These are phyloP conservation scores for Scenedesmus sp. DNA, from an alignment of 163 green algal genomes.

Conservation along the genomic window DNA sequence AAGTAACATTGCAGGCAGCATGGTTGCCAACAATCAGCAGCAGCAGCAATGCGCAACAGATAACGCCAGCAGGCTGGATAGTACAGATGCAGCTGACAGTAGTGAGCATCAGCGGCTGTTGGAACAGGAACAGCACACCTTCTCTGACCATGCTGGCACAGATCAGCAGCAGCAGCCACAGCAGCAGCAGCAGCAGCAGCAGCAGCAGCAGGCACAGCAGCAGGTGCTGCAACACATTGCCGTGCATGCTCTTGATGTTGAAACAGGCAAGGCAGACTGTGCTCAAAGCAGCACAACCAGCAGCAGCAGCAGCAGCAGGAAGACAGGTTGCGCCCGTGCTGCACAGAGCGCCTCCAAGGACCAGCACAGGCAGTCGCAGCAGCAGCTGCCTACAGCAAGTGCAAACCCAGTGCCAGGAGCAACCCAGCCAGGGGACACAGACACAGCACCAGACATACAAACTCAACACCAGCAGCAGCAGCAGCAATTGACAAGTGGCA, in stretches of 20 bases:
- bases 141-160: not conserved
- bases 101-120: not conserved
- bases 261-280: not conserved
- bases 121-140: not conserved
- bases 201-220: constrained; percentile 15
- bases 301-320: not conserved
- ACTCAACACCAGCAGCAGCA: not conserved
- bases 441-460: not conserved
- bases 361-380: not conserved
- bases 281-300: not conserved
- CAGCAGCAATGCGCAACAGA: not conserved
- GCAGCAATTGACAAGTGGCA: not conserved
- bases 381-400: not conserved
- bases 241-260: not conserved
- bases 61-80: not conserved
- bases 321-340: not conserved
- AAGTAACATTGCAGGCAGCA: not conserved
- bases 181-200: not conserved
- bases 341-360: not conserved
- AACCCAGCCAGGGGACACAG: not conserved
- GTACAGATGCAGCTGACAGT: not conserved
- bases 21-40: not conserved
- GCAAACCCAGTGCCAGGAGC: not conserved
- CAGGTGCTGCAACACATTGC: not conserved
- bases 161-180: constrained; percentile 14